Evolutionary conservation across 129 eudicot species (phyloP).

Genomic region (Pittosporum tobira): DNA sequence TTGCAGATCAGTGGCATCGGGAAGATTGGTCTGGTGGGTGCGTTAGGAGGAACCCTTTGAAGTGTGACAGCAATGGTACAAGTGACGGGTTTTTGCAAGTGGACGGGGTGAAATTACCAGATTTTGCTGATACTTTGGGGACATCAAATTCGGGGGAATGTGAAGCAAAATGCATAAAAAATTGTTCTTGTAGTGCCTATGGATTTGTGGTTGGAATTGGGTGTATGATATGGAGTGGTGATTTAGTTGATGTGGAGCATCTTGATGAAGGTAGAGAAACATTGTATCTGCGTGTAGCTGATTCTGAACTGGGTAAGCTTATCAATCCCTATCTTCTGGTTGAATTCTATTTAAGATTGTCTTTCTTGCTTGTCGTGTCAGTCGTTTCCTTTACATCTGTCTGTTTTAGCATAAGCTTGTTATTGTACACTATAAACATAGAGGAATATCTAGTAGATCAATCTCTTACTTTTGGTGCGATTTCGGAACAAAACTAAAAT

Average conservation of each 20-base stretch:
- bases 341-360: neutral
- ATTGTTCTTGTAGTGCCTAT: conserved; percentile 65
- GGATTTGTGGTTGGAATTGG: conserved; percentile 41
- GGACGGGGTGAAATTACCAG: conserved; percentile 43
- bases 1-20: conserved; percentile 20
- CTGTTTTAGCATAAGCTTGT: neutral
- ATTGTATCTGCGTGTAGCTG: conserved; percentile 43
- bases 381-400: neutral
- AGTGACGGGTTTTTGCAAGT: conserved; percentile 36
- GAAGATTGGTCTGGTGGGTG: conserved; percentile 60
- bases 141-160: conserved; percentile 16
- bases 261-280: conserved; percentile 37
- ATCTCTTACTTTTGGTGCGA: too few relatives aligned
- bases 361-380: too few relatives aligned
- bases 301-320: conserved; percentile 49
- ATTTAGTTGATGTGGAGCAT: conserved; percentile 47
- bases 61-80: conserved; percentile 27
- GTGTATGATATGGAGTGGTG: conserved; percentile 56
- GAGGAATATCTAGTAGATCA: neutral
- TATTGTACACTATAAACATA: too few relatives aligned
- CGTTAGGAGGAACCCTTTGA: conserved; percentile 31
- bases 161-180: conserved; percentile 31
- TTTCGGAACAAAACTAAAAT: too few relatives aligned
- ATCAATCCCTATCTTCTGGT: neutral
- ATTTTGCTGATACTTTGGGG: conserved; percentile 31